Evolutionary conservation across 805 yeast species (phyloP), one percentile per base, ranked within the genome.

Genomic region (Candida bentonensis): DNA sequence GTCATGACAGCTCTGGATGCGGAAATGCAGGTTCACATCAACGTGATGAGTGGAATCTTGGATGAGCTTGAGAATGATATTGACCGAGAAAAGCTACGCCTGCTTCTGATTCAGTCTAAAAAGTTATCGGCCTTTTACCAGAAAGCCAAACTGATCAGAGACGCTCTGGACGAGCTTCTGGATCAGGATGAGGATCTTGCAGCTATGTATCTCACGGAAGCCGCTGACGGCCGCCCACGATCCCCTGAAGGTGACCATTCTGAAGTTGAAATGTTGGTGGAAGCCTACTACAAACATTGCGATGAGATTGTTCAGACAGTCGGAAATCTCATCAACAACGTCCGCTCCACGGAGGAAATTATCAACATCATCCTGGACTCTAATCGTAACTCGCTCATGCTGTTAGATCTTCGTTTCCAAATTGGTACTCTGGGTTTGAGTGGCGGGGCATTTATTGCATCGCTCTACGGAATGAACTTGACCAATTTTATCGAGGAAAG

Each of bases 271-370:
- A 71, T 92, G 68, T 68, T 92, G 43, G 62, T 92, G 21, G 99
- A 92, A 57, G 81, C 94, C 1, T 92, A 92, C 65, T 86, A 84
- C 54, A 80, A 81, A 43, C 94, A 89, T 44, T 75, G 84, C 47
- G 97, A 89, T 64, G 96, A 94, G 54, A 83, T 92, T 49, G 96
- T 89, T 2, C 97, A 92, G 59, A 82, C 83, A 2, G 82, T 81
- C 20, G 92, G 81, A 49, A 82, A 75, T 51, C 65, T 84, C 28
- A 72, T 78, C 25, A 73, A 82, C n/a, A 88, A 89, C 58, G 89
- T 92, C 44, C 76, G 76, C 50, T 84, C 95, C 20, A 88, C 96
- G 0, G 97, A 92, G 60, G 98, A 92, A 60, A 87, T 92, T 54
- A 87, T 88, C 48, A 87, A 87, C 55, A 88, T 92, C 51, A 82